Percentiles rank a stretch among this genome's conserved stretches.
phyloP scores from a whole-genome alignment of 176 grass and related monocot genomes.

The Oryza glaberrima region DNA sequence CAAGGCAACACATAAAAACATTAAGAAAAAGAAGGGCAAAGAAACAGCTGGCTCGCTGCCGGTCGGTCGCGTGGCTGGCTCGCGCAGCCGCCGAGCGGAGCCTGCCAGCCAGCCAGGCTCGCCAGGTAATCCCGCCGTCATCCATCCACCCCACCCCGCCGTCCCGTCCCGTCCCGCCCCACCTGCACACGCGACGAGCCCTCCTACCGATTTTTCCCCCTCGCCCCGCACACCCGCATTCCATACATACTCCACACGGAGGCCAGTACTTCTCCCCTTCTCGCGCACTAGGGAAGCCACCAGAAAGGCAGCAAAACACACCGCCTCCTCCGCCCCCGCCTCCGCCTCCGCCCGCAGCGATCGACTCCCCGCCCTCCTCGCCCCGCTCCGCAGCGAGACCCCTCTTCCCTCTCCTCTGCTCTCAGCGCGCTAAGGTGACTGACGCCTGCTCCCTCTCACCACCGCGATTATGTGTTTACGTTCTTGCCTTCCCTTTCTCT shows the following conservation, averaged over 20 bases:
- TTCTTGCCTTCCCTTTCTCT: background rate
- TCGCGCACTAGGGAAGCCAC: background rate
- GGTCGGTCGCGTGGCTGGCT: constrained; percentile 2
- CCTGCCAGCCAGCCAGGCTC: constrained; percentile 16
- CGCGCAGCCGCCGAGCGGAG: constrained; percentile 19
- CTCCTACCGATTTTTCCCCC: constrained; percentile 16
- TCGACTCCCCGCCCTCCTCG: constrained; percentile 3
- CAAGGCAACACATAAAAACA: background rate
- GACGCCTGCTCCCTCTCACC: too few relatives aligned
- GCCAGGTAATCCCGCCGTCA: constrained; percentile 48
- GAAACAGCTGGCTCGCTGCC: constrained; percentile 13
- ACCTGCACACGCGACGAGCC: background rate
- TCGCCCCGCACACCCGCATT: constrained; percentile 11
- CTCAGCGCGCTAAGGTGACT: background rate
- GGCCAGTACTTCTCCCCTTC: background rate
- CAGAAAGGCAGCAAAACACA: background rate
- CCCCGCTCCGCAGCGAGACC: too few relatives aligned
- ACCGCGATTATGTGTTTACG: background rate
- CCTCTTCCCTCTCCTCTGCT: background rate
- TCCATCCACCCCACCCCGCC: constrained; percentile 16
- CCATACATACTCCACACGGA: background rate
- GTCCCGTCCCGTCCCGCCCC: constrained; percentile 4
- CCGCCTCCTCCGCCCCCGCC: background rate
- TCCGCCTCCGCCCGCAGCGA: background rate
- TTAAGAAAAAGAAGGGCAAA: too few relatives aligned